phyloP scores from a whole-genome alignment of 2,329 filamentous ascomycete genomes.

The Aspergillus pseudoterreus region DNA sequence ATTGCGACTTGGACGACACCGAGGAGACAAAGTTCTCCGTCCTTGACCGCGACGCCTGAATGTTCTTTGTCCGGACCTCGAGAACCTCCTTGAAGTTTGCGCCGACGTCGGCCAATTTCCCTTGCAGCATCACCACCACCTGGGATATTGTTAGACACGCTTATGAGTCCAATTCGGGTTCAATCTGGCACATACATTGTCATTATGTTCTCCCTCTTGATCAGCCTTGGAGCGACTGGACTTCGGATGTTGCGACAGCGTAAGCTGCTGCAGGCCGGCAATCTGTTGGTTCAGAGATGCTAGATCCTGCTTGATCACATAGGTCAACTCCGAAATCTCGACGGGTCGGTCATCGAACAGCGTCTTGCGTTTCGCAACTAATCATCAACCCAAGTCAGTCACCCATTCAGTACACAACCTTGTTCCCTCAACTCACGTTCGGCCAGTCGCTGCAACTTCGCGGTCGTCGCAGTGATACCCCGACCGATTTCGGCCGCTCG shows the following conservation, averaged over 20 bases:
- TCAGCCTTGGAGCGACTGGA: slow-evolving; percentile 47
- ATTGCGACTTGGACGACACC: slow-evolving; percentile 72
- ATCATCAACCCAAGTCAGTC: slow-evolving; percentile 2
- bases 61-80: slow-evolving; percentile 95
- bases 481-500: slow-evolving; percentile 87
- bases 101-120: slow-evolving; percentile 85
- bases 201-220: slow-evolving; percentile 95
- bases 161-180: not conserved
- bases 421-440: slow-evolving; percentile 56
- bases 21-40: slow-evolving; percentile 96
- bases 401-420: not conserved
- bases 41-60: slow-evolving; percentile 84
- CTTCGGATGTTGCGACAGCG: slow-evolving; percentile 70
- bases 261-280: slow-evolving; percentile 71
- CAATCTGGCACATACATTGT: slow-evolving; percentile 60
- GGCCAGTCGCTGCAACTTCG: slow-evolving; percentile 87
- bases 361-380: slow-evolving; percentile 91
- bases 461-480: slow-evolving; percentile 88
- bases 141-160: slow-evolving; percentile 20
- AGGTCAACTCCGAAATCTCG: slow-evolving; percentile 95
- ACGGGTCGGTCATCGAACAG: slow-evolving; percentile 95
- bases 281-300: slow-evolving; percentile 84
- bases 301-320: slow-evolving; percentile 96
- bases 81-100: slow-evolving; percentile 97
- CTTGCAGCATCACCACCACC: slow-evolving; percentile 82